Evolutionary conservation across 2,329 filamentous ascomycete species (phyloP).

Genomic region (Sporothrix euskadiensis): DNA sequence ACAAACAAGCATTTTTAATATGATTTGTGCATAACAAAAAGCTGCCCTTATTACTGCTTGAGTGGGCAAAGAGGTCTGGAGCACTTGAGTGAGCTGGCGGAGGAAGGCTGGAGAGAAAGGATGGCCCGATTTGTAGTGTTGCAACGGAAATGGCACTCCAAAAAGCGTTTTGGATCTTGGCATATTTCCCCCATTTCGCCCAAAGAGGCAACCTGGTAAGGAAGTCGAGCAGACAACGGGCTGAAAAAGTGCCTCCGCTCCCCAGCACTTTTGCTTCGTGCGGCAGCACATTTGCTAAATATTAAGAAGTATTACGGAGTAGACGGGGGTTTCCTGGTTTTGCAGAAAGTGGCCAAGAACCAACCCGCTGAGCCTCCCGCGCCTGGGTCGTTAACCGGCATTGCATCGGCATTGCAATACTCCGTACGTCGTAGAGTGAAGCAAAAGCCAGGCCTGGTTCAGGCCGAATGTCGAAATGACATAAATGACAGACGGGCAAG

Average conservation of each 20-base stretch:
- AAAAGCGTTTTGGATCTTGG: conserved; percentile 23
- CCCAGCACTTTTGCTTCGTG: not conserved
- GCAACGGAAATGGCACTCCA: conserved; percentile 27
- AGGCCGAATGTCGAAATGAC: too few species aligned
- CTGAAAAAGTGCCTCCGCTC: not conserved
- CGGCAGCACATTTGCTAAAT: not conserved
- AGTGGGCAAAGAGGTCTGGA: not conserved
- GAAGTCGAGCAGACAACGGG: not conserved
- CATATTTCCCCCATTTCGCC: conserved; percentile 5
- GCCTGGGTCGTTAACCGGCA: conserved; percentile 5
- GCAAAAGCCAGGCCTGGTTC: not conserved
- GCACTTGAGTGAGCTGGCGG: not conserved
- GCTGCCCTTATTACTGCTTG: not conserved
- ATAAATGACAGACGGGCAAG: not conserved
- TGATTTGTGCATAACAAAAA: not conserved
- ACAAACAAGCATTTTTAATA: not conserved
- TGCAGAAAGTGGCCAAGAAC: not conserved
- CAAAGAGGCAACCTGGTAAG: conserved; percentile 7
- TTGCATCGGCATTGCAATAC: conserved; percentile 3
- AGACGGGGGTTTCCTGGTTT: not conserved
- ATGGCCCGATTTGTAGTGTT: not conserved
- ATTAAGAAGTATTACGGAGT: too few species aligned
- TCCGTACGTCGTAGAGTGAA: too few species aligned
- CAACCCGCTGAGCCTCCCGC: not conserved
- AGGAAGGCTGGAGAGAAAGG: not conserved